These are phyloP conservation scores for Paramecium sexaurelia DNA, from an alignment of 73 alveolate genomes.

Conservation along the genomic window DNA sequence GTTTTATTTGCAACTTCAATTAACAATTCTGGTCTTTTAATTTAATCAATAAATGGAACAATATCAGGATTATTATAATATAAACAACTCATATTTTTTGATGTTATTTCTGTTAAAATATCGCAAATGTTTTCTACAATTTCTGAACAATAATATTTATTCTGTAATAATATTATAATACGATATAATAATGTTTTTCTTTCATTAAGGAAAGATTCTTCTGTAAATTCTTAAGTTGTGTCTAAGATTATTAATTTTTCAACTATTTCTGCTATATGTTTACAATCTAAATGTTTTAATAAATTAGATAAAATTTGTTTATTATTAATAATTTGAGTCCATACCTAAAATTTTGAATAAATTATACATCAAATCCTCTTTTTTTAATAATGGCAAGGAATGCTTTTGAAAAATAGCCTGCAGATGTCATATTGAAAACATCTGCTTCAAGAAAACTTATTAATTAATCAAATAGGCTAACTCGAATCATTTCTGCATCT, in stretches of 20 bases:
- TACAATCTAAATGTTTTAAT: slow-evolving; percentile 14
- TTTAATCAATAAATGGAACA: slow-evolving; percentile 44
- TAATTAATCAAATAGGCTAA: background rate
- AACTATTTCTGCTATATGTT: slow-evolving; percentile 4
- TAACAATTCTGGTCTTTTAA: slow-evolving; percentile 29
- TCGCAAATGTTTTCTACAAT: slow-evolving; percentile 45
- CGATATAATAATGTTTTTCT: background rate
- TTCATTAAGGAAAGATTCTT: background rate
- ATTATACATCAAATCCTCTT: slow-evolving; percentile 37
- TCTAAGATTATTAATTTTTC: slow-evolving; percentile 36
- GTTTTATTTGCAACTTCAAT: background rate
- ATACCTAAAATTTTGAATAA: background rate
- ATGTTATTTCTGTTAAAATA: background rate
- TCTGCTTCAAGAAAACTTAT: slow-evolving; percentile 2
- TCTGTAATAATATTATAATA: background rate
- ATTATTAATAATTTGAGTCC: slow-evolving; percentile 1
- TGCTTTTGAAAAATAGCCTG: slow-evolving; percentile 51
- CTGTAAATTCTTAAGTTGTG: background rate
- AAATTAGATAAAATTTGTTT: background rate
- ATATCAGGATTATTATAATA: slow-evolving; percentile 36
- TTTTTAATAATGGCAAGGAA: background rate
- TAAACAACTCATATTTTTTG: background rate
- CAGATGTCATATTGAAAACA: slow-evolving; percentile 37
- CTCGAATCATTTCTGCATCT: slow-evolving; percentile 4
- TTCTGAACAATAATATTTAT: background rate